phyloP scores from a whole-genome alignment of 495 filamentous ascomycete genomes.

The Pseudotulostoma volvatum region DNA sequence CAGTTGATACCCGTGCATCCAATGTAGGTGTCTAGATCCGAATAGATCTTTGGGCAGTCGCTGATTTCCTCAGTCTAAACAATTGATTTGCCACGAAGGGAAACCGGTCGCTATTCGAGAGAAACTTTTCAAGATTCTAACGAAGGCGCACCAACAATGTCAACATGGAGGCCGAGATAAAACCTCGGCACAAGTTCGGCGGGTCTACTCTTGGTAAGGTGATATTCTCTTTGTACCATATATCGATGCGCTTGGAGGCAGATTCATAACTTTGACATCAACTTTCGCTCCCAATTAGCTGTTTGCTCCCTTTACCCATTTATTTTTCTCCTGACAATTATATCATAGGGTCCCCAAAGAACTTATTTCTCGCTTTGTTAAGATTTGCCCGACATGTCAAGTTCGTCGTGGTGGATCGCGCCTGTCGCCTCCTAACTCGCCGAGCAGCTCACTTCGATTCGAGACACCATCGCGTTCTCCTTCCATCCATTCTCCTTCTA shows the following conservation, averaged over 20 bases:
- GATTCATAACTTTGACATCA: too few relatives aligned
- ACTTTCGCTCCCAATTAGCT: not conserved
- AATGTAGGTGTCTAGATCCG: constrained; percentile 18
- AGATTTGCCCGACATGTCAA: constrained; percentile 37
- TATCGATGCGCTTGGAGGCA: too few relatives aligned
- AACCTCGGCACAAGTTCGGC: constrained; percentile 40
- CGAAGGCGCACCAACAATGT: constrained; percentile 38
- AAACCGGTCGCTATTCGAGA: constrained; percentile 45
- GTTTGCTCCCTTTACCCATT: not conserved
- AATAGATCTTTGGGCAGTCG: not conserved
- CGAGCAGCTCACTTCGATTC: constrained; percentile 25
- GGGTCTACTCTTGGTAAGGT: constrained; percentile 39
- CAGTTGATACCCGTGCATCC: constrained; percentile 19
- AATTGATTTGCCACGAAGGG: constrained; percentile 41
- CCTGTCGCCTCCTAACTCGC: constrained; percentile 29
- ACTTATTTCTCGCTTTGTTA: constrained; percentile 40
- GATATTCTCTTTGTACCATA: too few relatives aligned
- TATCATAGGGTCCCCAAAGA: constrained; percentile 41
- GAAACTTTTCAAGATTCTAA: constrained; percentile 40
- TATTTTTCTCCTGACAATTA: constrained; percentile 3
- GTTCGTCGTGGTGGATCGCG: constrained; percentile 30
- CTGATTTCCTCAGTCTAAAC: constrained; percentile 19
- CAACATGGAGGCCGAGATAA: constrained; percentile 46
- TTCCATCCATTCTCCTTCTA: constrained; percentile 25
- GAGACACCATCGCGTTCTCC: constrained; percentile 24